phyloP scores from a whole-genome alignment of 2,329 filamentous ascomycete species.

The Botryotinia narcissicola region DNA sequence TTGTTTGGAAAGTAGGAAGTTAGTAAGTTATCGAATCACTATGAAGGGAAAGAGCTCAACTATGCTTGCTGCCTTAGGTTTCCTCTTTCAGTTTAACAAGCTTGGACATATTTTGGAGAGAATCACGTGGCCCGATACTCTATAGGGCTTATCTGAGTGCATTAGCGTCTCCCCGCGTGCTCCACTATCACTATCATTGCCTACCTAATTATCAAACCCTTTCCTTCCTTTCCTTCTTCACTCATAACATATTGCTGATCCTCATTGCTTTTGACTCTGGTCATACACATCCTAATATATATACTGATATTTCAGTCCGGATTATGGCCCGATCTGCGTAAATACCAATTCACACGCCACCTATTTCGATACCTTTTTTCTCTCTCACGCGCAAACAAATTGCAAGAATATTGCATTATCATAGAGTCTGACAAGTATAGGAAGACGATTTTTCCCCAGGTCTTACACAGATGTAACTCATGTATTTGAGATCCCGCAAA shows the following conservation, averaged over 20 bases:
- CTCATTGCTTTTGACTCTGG: background rate
- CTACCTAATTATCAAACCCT: background rate
- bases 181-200: background rate
- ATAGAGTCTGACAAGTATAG: background rate
- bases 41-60: background rate
- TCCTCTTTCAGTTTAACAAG: background rate
- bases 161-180: background rate
- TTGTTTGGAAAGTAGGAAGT: background rate
- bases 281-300: background rate
- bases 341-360: background rate
- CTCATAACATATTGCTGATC: background rate
- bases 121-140: background rate
- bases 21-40: background rate
- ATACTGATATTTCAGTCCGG: background rate
- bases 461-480: no score
- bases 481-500: background rate
- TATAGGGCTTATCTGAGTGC: slow-evolving; percentile 1
- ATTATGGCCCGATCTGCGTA: background rate
- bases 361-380: no score
- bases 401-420: background rate
- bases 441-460: no score
- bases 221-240: background rate
- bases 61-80: background rate
- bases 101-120: background rate
- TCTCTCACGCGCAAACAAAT: no score